Conservation (phyloP, 805 yeast species). For the Kuraishia borneana region DNA sequence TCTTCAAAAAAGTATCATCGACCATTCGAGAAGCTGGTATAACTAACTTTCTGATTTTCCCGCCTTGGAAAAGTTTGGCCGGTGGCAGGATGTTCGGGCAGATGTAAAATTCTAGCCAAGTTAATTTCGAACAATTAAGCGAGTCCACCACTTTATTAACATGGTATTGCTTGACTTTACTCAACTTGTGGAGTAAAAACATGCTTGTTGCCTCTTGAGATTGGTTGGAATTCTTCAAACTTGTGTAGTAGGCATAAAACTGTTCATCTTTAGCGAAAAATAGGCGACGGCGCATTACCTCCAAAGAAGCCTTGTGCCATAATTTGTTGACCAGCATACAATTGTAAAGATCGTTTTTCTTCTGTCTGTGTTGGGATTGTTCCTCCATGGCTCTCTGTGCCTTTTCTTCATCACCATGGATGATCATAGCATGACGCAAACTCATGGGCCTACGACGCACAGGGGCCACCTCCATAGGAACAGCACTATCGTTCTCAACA, state of each 20-base stretch:
- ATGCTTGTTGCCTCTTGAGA: not conserved
- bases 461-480: constrained; percentile 56
- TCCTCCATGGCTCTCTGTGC: constrained; percentile 34
- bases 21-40: constrained; percentile 64
- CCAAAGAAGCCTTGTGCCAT: constrained; percentile 48
- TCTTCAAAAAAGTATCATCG: constrained; percentile 45
- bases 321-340: constrained; percentile 61
- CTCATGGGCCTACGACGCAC: constrained; percentile 60
- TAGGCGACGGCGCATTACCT: constrained; percentile 42
- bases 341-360: constrained; percentile 24
- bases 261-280: constrained; percentile 38
- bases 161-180: constrained; percentile 39
- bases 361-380: constrained; percentile 4
- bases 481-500: constrained; percentile 39
- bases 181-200: constrained; percentile 60
- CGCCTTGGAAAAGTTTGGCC: constrained; percentile 28
- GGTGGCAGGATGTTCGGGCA: constrained; percentile 66
- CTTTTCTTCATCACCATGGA: constrained; percentile 41
- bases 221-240: constrained; percentile 10
- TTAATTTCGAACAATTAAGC: constrained; percentile 35
- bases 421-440: constrained; percentile 53
- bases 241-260: constrained; percentile 14
- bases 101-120: constrained; percentile 72
- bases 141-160: constrained; percentile 33
- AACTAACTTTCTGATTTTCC: constrained; percentile 32